Conservation (phyloP, 2,329 filamentous ascomycete genomes). For the Aureobasidium sp. region DNA sequence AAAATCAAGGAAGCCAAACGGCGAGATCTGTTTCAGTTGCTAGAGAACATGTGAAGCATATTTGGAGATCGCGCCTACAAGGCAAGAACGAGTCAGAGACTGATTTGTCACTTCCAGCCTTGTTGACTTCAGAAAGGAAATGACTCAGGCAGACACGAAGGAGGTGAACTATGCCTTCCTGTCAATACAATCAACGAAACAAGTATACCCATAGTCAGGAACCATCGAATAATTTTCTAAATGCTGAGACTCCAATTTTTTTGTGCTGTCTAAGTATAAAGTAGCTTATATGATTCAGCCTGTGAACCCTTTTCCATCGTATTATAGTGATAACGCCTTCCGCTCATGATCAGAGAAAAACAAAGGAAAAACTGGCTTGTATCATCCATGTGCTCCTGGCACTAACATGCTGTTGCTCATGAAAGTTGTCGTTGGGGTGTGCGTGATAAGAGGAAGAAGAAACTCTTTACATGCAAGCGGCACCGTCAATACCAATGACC, state of each 20-base stretch:
- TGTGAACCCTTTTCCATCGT: background rate
- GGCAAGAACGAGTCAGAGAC: too few relatives aligned
- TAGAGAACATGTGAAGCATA: background rate
- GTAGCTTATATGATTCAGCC: background rate
- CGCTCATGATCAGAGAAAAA: slow-evolving; percentile 2
- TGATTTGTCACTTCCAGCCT: too few relatives aligned
- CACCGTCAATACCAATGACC: slow-evolving; percentile 43
- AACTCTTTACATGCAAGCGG: slow-evolving; percentile 32
- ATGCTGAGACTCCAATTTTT: slow-evolving; percentile 1
- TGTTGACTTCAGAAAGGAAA: too few relatives aligned
- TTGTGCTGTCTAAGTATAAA: slow-evolving; percentile 1
- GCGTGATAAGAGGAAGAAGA: background rate
- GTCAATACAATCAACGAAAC: too few relatives aligned
- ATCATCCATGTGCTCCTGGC: slow-evolving; percentile 7
- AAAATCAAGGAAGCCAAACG: background rate
- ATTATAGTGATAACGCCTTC: slow-evolving; percentile 7
- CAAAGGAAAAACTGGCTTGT: background rate
- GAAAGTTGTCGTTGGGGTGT: background rate
- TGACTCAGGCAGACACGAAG: background rate
- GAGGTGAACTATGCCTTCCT: too few relatives aligned
- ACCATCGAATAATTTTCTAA: background rate
- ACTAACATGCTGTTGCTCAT: slow-evolving; percentile 3
- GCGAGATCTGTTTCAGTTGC: background rate
- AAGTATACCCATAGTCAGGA: too few relatives aligned
- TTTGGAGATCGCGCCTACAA: too few relatives aligned